Evolutionary conservation across 208 protist genomes (phyloP).

Genomic region (Leishmania guyanensis): DNA sequence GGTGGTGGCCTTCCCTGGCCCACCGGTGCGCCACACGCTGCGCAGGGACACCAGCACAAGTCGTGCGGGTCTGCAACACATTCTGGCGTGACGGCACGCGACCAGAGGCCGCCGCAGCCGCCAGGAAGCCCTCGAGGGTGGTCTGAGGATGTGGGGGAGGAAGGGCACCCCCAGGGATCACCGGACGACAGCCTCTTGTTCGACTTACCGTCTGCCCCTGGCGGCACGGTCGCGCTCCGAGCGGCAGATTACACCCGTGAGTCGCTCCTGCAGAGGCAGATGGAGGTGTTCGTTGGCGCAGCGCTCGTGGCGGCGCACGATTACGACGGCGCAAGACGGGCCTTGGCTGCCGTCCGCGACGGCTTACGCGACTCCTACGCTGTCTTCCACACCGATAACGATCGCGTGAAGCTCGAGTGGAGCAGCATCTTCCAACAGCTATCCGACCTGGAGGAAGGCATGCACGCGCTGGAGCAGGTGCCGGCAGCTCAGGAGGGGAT

Average conservation of each 20-base stretch:
- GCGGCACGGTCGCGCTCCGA: background rate
- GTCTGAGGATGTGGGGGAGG: background rate
- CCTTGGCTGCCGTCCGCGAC: conserved; percentile 50
- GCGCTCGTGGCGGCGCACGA: conserved; percentile 51
- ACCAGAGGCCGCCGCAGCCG: background rate
- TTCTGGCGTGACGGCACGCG: background rate
- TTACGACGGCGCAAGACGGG: conserved; percentile 64
- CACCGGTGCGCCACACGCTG: background rate
- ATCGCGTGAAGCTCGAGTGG: conserved; percentile 73
- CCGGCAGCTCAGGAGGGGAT: conserved; percentile 20
- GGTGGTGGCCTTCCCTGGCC: background rate
- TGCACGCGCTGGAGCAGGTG: conserved; percentile 66
- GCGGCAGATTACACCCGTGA: conserved; percentile 7
- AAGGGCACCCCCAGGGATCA: background rate
- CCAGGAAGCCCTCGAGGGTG: background rate
- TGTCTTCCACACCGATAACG: conserved; percentile 76
- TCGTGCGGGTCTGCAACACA: background rate
- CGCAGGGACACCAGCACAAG: background rate
- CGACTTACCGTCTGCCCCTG: background rate
- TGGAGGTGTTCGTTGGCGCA: conserved; percentile 65
- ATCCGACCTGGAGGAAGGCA: conserved; percentile 85
- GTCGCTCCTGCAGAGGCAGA: conserved; percentile 47
- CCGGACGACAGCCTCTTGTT: background rate
- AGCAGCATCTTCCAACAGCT: conserved; percentile 83
- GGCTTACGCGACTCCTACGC: conserved; percentile 65